These are phyloP conservation scores for Daphne laureola DNA, from an alignment of 441 rosid species.

Conservation along the genomic window DNA sequence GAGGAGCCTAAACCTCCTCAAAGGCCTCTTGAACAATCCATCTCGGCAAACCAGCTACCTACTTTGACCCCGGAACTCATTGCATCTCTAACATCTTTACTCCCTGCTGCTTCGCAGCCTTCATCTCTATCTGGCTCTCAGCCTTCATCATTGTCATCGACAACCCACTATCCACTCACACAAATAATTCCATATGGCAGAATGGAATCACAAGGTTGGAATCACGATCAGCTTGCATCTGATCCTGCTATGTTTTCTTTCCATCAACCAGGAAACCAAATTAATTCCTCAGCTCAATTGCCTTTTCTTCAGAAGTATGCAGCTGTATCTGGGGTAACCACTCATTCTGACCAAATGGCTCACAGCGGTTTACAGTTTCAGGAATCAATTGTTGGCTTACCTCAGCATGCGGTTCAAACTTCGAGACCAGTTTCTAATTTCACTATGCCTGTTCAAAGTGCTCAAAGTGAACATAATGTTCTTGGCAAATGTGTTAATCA, in stretches of 20 bases:
- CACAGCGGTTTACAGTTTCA: conserved; percentile 37
- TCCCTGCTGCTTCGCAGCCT: conserved; percentile 53
- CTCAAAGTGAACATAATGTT: conserved; percentile 31
- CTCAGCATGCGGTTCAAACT: conserved; percentile 38
- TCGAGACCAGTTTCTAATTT: conserved; percentile 33
- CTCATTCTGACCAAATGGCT: conserved; percentile 34
- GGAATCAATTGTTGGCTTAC: conserved; percentile 31
- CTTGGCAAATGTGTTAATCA: conserved; percentile 43
- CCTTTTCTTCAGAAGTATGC: conserved; percentile 44
- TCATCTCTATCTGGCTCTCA: conserved; percentile 38
- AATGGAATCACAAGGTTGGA: conserved; percentile 47
- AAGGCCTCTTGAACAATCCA: conserved; percentile 33
- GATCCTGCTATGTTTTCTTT: conserved; percentile 33
- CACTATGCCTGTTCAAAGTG: conserved; percentile 36
- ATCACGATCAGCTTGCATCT: conserved; percentile 31
- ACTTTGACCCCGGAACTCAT: conserved; percentile 79
- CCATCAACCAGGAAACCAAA: conserved; percentile 44
- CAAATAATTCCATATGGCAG: conserved; percentile 26
- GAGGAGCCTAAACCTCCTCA: conserved; percentile 42
- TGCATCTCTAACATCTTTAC: conserved; percentile 60
- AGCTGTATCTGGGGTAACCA: conserved; percentile 27
- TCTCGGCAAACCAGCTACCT: conserved; percentile 28
- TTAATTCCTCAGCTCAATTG: conserved; percentile 33
- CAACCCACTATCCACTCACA: conserved; percentile 29
- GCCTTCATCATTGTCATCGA: conserved; percentile 32